These are phyloP conservation scores for Meripilus lineatus DNA, from an alignment of 1,284 basidiomycete species.

Conservation along the genomic window DNA sequence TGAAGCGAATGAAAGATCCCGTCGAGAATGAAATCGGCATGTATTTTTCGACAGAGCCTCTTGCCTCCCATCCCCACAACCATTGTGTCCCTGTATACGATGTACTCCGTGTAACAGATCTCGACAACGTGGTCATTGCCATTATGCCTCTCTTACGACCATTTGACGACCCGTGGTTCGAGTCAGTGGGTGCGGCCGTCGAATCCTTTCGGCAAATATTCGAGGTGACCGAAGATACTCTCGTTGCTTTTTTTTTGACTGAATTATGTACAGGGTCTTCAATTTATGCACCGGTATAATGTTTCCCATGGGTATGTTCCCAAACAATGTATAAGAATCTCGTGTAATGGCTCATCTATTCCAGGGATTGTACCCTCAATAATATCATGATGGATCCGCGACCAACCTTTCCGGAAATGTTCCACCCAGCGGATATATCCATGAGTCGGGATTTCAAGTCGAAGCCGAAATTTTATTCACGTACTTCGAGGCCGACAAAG, in stretches of 20 bases:
- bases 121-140: conserved; percentile 13
- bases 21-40: conserved; percentile 18
- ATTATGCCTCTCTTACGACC: conserved; percentile 24
- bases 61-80: conserved; percentile 18
- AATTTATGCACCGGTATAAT: conserved; percentile 19
- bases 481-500: conserved; percentile 24
- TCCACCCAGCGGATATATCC: conserved; percentile 19
- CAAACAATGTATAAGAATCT: conserved; percentile 1
- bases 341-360: background rate
- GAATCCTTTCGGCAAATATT: conserved; percentile 23
- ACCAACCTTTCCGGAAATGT: conserved; percentile 22
- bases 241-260: background rate
- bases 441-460: conserved; percentile 16
- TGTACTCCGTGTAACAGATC: conserved; percentile 14
- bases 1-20: conserved; percentile 13
- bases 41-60: conserved; percentile 12
- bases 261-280: conserved; percentile 9
- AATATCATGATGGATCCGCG: conserved; percentile 38
- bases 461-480: conserved; percentile 22
- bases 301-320: conserved; percentile 11
- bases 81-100: conserved; percentile 25
- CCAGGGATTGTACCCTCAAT: conserved; percentile 33
- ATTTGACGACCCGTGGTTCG: conserved; percentile 18
- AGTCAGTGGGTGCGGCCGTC: conserved; percentile 21
- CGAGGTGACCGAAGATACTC: conserved; percentile 16